phyloP scores from a whole-genome alignment of 306 rosid genomes.

The Canavalia ensiformis region DNA sequence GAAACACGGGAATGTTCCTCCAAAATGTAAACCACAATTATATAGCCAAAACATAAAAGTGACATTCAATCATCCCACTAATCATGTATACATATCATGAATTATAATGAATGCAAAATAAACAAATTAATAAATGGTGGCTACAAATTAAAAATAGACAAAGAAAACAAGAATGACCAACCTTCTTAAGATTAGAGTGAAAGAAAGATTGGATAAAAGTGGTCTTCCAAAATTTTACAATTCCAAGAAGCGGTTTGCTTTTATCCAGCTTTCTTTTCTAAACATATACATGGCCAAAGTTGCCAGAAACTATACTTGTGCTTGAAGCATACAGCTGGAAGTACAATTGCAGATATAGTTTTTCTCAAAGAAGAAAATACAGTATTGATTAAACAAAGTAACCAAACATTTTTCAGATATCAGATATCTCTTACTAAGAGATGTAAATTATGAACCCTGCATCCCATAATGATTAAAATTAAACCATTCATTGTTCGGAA shows the following conservation, averaged over 20 bases:
- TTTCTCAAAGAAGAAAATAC: conserved; percentile 21
- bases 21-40: conserved; percentile 33
- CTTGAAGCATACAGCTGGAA: conserved; percentile 24
- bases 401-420: conserved; percentile 11
- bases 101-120: conserved; percentile 20
- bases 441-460: conserved; percentile 9
- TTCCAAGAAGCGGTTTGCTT: conserved; percentile 10
- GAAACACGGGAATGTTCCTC: conserved; percentile 52
- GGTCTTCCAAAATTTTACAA: conserved; percentile 10
- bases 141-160: background rate
- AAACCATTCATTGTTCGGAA: conserved; percentile 1
- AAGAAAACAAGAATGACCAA: background rate
- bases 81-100: background rate
- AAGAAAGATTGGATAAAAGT: background rate
- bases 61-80: conserved; percentile 21
- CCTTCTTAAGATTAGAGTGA: background rate
- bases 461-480: background rate
- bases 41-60: conserved; percentile 32
- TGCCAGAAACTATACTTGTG: conserved; percentile 4
- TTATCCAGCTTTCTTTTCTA: background rate
- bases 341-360: conserved; percentile 9
- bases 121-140: conserved; percentile 9
- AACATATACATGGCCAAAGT: background rate
- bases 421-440: background rate
- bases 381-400: background rate